Conservation (phyloP, 768 basidiomycete genomes). For the Xerocomus spinulosus region DNA sequence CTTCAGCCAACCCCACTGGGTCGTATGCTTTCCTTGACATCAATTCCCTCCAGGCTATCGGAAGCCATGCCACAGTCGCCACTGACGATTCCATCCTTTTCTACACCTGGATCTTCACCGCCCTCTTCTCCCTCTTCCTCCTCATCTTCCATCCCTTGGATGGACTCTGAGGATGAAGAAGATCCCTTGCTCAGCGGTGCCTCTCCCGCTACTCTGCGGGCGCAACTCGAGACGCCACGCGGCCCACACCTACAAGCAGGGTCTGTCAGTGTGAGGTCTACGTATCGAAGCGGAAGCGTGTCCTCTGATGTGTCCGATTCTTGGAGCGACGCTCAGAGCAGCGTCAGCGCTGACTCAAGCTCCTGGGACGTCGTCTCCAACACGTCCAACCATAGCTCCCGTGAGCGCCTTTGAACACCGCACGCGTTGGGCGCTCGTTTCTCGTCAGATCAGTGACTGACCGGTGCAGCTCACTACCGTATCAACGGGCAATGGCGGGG, state of each 20-base stretch:
- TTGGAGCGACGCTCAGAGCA: constrained; percentile 29
- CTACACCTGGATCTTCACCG: constrained; percentile 11
- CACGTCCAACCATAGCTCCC: background rate
- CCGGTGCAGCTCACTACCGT: too few species aligned
- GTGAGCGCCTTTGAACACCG: background rate
- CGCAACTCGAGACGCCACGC: background rate
- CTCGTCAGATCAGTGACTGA: too few species aligned
- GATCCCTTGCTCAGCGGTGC: background rate
- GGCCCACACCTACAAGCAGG: background rate
- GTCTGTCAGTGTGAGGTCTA: background rate
- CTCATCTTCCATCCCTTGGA: constrained; percentile 5
- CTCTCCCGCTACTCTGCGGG: background rate
- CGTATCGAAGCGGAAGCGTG: constrained; percentile 13
- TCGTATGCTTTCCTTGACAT: constrained; percentile 18
- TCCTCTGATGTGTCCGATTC: constrained; percentile 12
- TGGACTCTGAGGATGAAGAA: constrained; percentile 16
- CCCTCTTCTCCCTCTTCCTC: constrained; percentile 16
- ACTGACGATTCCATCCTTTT: constrained; percentile 19
- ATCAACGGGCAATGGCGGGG: too few species aligned
- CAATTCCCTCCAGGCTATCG: constrained; percentile 26
- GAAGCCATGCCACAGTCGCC: constrained; percentile 22
- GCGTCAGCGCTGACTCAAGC: constrained; percentile 2
- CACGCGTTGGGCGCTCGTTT: too few species aligned
- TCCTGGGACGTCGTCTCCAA: constrained; percentile 28
- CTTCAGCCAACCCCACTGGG: constrained; percentile 2